These are phyloP conservation scores for Fusarium sp. DNA, from an alignment of 2,329 filamentous ascomycete genomes.

Conservation along the genomic window DNA sequence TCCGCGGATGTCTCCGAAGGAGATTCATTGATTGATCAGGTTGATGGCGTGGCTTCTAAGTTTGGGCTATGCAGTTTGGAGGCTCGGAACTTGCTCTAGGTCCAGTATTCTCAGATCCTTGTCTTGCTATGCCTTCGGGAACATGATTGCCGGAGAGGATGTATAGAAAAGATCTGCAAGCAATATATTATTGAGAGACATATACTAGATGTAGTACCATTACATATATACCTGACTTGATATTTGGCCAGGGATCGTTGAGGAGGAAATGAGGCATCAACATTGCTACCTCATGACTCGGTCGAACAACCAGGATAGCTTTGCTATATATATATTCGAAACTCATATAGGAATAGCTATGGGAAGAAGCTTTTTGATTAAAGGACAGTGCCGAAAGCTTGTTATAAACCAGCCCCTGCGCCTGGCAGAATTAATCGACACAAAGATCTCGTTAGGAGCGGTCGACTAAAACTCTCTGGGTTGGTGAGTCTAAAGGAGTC, in stretches of 20 bases:
- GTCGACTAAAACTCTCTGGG: neutral
- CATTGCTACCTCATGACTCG: conserved; percentile 2
- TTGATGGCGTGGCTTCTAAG: conserved; percentile 16
- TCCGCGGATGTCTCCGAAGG: conserved; percentile 11
- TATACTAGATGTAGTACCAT: neutral
- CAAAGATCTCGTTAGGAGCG: neutral
- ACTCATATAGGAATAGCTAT: neutral
- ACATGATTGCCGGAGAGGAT: neutral
- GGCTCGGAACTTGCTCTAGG: neutral
- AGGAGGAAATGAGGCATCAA: neutral
- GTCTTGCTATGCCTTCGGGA: neutral
- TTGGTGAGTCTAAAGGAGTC: neutral
- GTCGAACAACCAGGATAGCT: neutral
- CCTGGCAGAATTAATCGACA: neutral
- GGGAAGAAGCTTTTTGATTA: neutral
- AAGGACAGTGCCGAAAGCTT: neutral
- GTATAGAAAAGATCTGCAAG: neutral
- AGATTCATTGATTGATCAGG: conserved; percentile 18
- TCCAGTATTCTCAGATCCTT: neutral
- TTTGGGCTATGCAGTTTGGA: conserved; percentile 7
- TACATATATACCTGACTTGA: neutral
- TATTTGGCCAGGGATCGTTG: neutral
- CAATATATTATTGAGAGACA: neutral
- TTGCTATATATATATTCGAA: neutral
- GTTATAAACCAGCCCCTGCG: neutral